These are phyloP conservation scores for Picea sitchensis DNA, from an alignment of 75 land plant genomes.

Conservation along the genomic window DNA sequence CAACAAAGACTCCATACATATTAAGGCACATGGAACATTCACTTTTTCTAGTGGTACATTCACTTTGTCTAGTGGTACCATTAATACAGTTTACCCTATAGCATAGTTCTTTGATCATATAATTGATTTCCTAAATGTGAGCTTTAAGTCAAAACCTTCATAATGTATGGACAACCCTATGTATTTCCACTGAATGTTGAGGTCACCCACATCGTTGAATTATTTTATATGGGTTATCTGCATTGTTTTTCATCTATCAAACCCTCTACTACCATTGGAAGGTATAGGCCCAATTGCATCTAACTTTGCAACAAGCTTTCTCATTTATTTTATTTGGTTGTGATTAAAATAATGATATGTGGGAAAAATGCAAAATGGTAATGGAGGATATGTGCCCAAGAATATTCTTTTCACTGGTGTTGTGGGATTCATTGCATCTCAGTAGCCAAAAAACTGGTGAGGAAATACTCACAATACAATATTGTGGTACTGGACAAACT, in stretches of 20 bases:
- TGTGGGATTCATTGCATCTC: conserved; percentile 69
- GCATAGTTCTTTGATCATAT: not conserved
- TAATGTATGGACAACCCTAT: not conserved
- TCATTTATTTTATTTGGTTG: no score
- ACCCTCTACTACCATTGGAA: no score
- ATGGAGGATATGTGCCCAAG: conserved; percentile 22
- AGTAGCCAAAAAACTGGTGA: conserved; percentile 62
- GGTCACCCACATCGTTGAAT: no score
- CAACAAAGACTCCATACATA: not conserved
- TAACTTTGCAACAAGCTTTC: no score
- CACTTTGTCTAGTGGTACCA: not conserved
- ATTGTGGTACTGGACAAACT: conserved; percentile 78
- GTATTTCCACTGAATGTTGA: no score
- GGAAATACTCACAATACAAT: conserved; percentile 61
- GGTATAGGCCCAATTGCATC: no score
- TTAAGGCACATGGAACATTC: not conserved
- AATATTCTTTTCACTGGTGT: conserved; percentile 72
- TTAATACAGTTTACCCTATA: not conserved
- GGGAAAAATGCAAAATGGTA: not conserved
- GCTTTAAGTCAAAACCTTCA: not conserved
- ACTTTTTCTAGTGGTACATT: not conserved
- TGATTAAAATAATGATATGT: no score
- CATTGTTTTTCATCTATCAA: no score
- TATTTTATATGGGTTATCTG: no score
- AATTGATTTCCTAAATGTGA: not conserved